Base-by-base conservation (phyloP, 305 asterid genomes). In the Fraxinus xanthoxyloides region DNA sequence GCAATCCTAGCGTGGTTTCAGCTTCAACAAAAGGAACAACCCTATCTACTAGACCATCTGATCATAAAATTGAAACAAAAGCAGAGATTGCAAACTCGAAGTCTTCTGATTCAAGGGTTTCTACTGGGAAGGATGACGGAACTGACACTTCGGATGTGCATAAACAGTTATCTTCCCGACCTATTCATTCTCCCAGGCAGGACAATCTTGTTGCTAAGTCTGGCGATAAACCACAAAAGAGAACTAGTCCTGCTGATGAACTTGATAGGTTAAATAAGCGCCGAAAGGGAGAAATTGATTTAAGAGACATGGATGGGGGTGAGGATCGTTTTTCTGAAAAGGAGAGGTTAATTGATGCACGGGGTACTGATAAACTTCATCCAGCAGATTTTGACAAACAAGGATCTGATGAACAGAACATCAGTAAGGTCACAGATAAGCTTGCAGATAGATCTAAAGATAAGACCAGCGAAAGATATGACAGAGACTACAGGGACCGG, bases 161-260 rank as follows among this genome's bases (percentile, higher is more conserved):
- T 59, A 93, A 88, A 87, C 94, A 87, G 76, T 76, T 89, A 74
- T 80, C 93, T 67, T 87, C 93, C 77, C 89, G 95, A 88, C 82
- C 90, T 13, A 82, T 84, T 83, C 93, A 90, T 89, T 97, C 99
- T 77, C 97, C 99, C 43, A 79, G 93, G 77, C 95, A 87, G 83
- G 99, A 95, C 40, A 87, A 85, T 85, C 84, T 85, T 79, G 78
- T 74, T 72, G 77, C 88, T 73, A 97, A 90, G 83, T 83, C 94
- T 73, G 82, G 79, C 69, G 99, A 94, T 79, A 94, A 92, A 87
- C 88, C 89, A 73, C 97, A 90, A 83, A 97, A 93, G 89, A 90
- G 99, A 85, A 85, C 91, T 75, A 93, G 97, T 85, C 97, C 98
- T 56, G 87, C 92, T 43, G 98, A 93, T 83, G 98, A 95, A 48